Base-by-base conservation (phyloP, 108 stramenopile genomes). In the Pseudonitzschia multistriata region DNA sequence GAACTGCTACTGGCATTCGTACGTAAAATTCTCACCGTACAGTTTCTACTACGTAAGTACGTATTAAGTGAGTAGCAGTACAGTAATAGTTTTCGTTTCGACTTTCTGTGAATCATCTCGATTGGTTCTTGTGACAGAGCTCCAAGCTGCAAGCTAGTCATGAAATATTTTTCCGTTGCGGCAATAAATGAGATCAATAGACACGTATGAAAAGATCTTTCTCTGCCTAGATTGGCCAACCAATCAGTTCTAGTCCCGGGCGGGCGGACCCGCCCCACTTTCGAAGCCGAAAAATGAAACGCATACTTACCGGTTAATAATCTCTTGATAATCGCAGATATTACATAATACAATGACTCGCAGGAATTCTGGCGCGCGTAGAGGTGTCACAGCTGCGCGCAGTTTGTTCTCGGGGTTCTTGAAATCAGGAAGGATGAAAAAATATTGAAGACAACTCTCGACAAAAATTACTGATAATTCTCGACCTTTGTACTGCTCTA, bases 171-270 rank as follows among this genome's bases (percentile, higher is more conserved):
- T 52, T 25, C 50, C 24, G 21, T 52, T 22, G 50, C 22, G 2
- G 22, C 21, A 25, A 52, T n/a, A 52, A 25, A 52, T 52, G 50
- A 52, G 50, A 25, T 8, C 2, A 19, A 19, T 24, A 52, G 10
- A 52, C 42, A 45, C 3, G 8, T 4, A 17, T 45, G 3, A 10
- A 45, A 45, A 45, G 42, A 45, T 45, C 2, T 45, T 45, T 45
- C 8, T 45, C 42, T 1, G 24, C 49, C 49, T 25, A n/a, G 11
- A 19, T 25, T 52, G 22, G 24, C 3, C 24, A 52, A 22, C 25
- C 24, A 25, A 52, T 22, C 24, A 22, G 50, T 24, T 52, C 50
- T 52, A 52, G 50, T 52, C 50, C 50, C 50, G 50, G 50, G 24
- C 50, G 1, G 22, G 50, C 21, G 15, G 22, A 24, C 50, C 24